A percentile compares a stretch with the other conserved stretches of the same genome.
These are phyloP conservation scores for Dendrocalamus sinicus DNA, from an alignment of 176 grass and related monocot genomes.

Conservation along the genomic window DNA sequence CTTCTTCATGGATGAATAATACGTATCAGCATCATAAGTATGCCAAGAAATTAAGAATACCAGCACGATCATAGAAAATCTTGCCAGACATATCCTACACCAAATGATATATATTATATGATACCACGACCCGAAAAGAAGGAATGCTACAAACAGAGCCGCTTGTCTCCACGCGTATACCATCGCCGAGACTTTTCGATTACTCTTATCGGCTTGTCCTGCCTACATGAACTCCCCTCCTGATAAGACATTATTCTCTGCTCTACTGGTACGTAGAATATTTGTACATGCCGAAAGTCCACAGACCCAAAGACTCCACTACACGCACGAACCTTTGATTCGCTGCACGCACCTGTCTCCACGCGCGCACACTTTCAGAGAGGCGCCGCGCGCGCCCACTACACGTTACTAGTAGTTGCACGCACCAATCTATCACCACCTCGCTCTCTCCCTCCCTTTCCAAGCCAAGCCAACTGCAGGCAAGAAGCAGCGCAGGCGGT, in stretches of 20 bases:
- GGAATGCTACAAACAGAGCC: background rate
- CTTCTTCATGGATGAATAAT: background rate
- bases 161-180: slow-evolving; percentile 8
- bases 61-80: background rate
- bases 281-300: background rate
- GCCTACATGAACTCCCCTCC: background rate
- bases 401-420: slow-evolving; percentile 33
- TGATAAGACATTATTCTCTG: too few relatives aligned
- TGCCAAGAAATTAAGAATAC: background rate
- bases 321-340: background rate
- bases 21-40: background rate
- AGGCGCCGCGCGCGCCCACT: background rate
- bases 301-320: background rate
- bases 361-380: too few relatives aligned
- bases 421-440: background rate
- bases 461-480: background rate
- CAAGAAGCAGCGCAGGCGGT: background rate
- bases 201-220: background rate
- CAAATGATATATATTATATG: background rate
- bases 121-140: background rate
- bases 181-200: background rate
- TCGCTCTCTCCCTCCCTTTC: background rate
- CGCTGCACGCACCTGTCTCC: background rate
- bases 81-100: background rate
- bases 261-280: too few relatives aligned